Conservation (phyloP, 257 asterid genomes). For the Dorcoceras hygrometricum region DNA sequence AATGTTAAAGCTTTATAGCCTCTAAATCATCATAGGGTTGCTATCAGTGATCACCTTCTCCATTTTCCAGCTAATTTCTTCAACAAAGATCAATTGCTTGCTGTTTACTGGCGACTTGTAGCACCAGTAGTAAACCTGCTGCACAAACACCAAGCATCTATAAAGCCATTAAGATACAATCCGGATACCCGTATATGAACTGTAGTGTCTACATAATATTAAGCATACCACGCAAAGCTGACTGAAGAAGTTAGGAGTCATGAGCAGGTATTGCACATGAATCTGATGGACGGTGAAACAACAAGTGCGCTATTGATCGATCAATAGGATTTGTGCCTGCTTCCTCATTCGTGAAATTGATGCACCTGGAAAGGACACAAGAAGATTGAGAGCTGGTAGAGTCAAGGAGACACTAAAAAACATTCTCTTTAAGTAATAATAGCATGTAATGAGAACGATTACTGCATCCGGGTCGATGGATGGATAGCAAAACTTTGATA, state of each 20-base stretch:
- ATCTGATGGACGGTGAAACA: conserved; percentile 49
- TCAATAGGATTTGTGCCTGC: background rate
- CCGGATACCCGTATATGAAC: background rate
- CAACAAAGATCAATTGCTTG: conserved; percentile 17
- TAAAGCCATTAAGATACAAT: background rate
- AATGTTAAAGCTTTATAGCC: background rate
- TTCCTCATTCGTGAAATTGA: conserved; percentile 24
- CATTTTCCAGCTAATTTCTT: conserved; percentile 18
- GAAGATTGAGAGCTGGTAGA: background rate
- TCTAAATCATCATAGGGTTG: background rate
- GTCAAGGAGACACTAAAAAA: background rate
- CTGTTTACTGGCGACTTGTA: conserved; percentile 26
- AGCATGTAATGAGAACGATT: background rate
- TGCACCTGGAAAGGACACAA: conserved; percentile 28
- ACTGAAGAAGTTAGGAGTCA: conserved; percentile 22
- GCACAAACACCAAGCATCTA: conserved; percentile 20
- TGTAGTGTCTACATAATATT: background rate
- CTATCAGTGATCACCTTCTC: conserved; percentile 13
- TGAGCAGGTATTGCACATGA: conserved; percentile 26
- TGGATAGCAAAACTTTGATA: background rate
- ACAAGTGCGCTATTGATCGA: conserved; percentile 44
- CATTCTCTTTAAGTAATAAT: background rate
- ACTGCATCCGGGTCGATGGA: background rate
- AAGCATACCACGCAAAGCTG: conserved; percentile 29
- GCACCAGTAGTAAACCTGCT: conserved; percentile 35